These are phyloP conservation scores for Pythium insidiosum DNA, from an alignment of 352 stramenopile genomes.

Conservation along the genomic window DNA sequence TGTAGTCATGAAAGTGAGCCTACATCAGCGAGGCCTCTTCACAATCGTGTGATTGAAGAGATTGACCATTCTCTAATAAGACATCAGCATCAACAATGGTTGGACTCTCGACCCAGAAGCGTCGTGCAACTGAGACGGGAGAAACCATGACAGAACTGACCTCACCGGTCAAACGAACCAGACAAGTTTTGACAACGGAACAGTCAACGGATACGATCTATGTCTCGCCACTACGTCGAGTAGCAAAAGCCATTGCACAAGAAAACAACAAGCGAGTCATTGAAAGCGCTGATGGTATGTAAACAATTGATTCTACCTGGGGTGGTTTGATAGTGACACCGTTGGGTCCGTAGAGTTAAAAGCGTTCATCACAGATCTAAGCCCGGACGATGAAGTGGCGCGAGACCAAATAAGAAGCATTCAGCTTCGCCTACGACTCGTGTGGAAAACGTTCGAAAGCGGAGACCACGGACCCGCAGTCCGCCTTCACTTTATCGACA, in stretches of 20 bases:
- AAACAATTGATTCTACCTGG: neutral
- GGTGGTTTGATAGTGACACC: too few relatives aligned
- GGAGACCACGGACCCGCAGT: neutral
- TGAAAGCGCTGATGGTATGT: slow-evolving; percentile 1
- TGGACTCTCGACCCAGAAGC: too few relatives aligned
- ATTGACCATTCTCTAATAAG: too few relatives aligned
- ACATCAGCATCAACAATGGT: too few relatives aligned
- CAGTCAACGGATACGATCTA: neutral
- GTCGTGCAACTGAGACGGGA: too few relatives aligned
- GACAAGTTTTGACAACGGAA: too few relatives aligned
- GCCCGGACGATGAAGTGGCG: neutral
- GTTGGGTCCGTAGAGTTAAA: too few relatives aligned
- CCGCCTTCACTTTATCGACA: slow-evolving; percentile 5
- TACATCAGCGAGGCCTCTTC: too few relatives aligned
- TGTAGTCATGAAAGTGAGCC: too few relatives aligned
- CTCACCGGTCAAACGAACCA: too few relatives aligned
- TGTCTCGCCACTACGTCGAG: neutral
- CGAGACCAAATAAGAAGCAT: neutral
- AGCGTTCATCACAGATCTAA: neutral
- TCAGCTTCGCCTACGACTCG: neutral
- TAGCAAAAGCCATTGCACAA: neutral
- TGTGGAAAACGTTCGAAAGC: neutral
- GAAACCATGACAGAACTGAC: too few relatives aligned
- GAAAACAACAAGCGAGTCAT: neutral
- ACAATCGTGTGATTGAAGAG: too few relatives aligned